These are phyloP conservation scores for Tulasnella sp. DNA, from an alignment of 768 basidiomycete species.

Conservation along the genomic window DNA sequence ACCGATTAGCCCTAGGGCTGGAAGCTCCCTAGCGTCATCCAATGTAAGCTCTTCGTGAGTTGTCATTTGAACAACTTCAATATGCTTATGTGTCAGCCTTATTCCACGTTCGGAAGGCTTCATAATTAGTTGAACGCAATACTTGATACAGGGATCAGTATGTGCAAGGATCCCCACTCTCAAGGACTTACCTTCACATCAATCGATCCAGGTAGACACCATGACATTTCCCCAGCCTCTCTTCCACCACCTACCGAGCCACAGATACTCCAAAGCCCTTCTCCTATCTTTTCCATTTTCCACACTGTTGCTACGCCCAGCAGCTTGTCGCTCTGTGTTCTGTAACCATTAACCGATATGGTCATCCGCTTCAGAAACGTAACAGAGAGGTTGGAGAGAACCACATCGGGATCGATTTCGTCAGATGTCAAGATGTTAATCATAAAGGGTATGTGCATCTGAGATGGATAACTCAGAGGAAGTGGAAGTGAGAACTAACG, in stretches of 20 bases:
- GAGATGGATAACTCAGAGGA: background rate
- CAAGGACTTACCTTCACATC: background rate
- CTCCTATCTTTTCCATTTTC: conserved; percentile 2
- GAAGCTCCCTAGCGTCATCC: conserved; percentile 3
- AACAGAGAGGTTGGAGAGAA: background rate
- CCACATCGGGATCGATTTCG: background rate
- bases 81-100: background rate
- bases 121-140: background rate
- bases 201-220: background rate
- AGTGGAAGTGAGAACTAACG: conserved; percentile 6
- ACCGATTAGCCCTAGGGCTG: background rate
- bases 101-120: too few relatives aligned
- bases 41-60: conserved; percentile 7
- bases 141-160: background rate
- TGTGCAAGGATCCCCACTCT: background rate
- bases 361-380: background rate
- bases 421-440: conserved; percentile 2
- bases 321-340: background rate
- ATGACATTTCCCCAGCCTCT: background rate
- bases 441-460: conserved; percentile 2
- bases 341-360: background rate
- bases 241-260: background rate
- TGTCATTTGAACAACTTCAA: conserved; percentile 6
- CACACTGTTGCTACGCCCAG: background rate
- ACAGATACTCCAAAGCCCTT: conserved; percentile 4